Conservation (phyloP, 2,329 filamentous ascomycete species). For the Aspergillus arachidicola region DNA sequence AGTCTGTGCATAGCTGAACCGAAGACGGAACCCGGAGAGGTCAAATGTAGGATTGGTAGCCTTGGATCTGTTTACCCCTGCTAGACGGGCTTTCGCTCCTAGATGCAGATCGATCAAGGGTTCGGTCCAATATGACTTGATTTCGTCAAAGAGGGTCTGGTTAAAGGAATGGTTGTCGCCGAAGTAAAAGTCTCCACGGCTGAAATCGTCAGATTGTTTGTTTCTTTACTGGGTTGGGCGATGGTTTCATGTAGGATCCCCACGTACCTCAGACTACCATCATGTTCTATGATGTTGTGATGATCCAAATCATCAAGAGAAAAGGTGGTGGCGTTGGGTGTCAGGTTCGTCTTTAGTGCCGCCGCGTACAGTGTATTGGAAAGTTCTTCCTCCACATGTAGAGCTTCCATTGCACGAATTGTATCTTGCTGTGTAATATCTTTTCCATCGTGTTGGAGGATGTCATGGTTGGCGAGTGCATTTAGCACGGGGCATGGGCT, state of each 20-base stretch:
- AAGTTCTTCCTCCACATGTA: slow-evolving; percentile 9
- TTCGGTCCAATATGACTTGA: background rate
- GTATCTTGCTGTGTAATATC: slow-evolving; percentile 38
- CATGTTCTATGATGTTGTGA: slow-evolving; percentile 18
- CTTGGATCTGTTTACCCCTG: background rate
- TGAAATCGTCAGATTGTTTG: background rate
- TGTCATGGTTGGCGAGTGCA: slow-evolving; percentile 44
- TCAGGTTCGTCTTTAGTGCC: slow-evolving; percentile 4
- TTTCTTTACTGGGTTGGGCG: background rate
- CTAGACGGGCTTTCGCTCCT: background rate
- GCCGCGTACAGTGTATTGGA: background rate
- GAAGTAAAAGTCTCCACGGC: background rate
- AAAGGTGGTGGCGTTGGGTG: slow-evolving; percentile 10
- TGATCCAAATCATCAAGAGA: slow-evolving; percentile 8
- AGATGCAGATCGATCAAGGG: background rate
- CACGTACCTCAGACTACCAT: slow-evolving; percentile 20
- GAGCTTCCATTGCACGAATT: slow-evolving; percentile 25
- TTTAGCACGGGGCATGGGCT: slow-evolving; percentile 46
- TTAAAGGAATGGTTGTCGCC: background rate
- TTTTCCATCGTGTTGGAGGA: slow-evolving; percentile 43
- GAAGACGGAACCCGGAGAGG: background rate
- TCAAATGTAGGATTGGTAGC: background rate
- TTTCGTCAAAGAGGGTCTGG: background rate
- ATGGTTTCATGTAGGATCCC: background rate
- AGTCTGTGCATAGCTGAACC: background rate